Evolutionary conservation across 129 eudicot species (phyloP).

Genomic region (Chrysanthemum lavandulifolium): DNA sequence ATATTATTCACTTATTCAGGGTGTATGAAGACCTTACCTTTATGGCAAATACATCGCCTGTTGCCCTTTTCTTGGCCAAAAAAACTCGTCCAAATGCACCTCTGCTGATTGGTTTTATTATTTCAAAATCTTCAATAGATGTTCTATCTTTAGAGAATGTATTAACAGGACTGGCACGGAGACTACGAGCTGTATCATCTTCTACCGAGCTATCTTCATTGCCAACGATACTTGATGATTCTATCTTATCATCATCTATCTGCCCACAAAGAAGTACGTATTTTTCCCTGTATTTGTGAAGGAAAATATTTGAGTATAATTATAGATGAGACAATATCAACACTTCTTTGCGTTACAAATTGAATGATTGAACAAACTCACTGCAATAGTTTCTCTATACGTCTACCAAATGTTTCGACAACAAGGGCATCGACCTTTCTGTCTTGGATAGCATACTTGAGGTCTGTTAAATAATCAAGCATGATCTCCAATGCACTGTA

Average conservation of each 20-base stretch:
- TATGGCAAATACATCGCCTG: conserved; percentile 94
- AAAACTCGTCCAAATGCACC: conserved; percentile 98
- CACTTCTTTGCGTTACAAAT: conserved; percentile 19
- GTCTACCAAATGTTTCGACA: conserved; percentile 96
- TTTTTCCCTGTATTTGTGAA: conserved; percentile 69
- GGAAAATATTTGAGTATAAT: conserved; percentile 2
- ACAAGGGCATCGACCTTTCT: conserved; percentile 98
- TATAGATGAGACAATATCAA: conserved; percentile 15
- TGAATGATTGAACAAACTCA: conserved; percentile 37
- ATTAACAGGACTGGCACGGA: too few relatives aligned
- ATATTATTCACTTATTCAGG: too few relatives aligned
- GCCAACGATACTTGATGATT: too few relatives aligned
- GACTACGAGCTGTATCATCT: too few relatives aligned
- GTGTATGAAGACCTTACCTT: conserved; percentile 52
- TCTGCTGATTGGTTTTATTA: conserved; percentile 92
- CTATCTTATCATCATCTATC: conserved; percentile 81
- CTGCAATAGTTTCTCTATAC: conserved; percentile 96
- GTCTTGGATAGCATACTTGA: conserved; percentile 82
- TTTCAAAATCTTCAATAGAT: conserved; percentile 74
- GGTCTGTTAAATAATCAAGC: conserved; percentile 76
- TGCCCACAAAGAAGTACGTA: conserved; percentile 86
- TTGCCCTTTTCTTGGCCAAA: conserved; percentile 85
- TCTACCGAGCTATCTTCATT: too few relatives aligned
- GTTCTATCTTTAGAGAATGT: too few relatives aligned
- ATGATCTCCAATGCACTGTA: conserved; percentile 78